phyloP scores from a whole-genome alignment of 2,329 filamentous ascomycete species.

The Stagonosporopsis rhizophila region DNA sequence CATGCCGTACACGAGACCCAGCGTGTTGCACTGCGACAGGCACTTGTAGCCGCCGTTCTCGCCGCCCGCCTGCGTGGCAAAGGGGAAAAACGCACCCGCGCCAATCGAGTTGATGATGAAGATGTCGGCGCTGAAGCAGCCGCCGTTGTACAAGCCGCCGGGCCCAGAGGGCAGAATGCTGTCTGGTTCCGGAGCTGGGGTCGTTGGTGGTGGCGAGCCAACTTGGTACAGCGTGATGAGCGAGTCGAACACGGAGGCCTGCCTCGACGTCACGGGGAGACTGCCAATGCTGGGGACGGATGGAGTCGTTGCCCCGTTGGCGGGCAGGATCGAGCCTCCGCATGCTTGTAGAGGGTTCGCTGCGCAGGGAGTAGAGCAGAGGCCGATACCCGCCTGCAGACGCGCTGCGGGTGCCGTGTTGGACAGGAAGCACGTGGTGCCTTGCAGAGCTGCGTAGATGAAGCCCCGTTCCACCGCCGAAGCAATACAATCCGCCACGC shows the following conservation, averaged over 20 bases:
- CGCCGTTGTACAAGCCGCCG: background rate
- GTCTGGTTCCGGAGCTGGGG: background rate
- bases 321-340: background rate
- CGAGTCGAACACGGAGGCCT: background rate
- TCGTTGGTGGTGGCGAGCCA: background rate
- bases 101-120: background rate
- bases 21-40: background rate
- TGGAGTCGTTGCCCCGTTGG: background rate
- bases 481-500: background rate
- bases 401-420: background rate
- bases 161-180: background rate
- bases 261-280: background rate
- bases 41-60: background rate
- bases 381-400: conserved; percentile 2
- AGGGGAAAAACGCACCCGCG: background rate
- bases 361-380: conserved; percentile 1
- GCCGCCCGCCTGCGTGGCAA: background rate
- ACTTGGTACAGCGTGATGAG: background rate
- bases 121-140: background rate
- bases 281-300: too few species aligned
- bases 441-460: background rate
- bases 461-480: too few species aligned
- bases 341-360: background rate
- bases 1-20: background rate
- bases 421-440: conserved; percentile 1